Evolutionary conservation across 495 filamentous ascomycete genomes (phyloP), one percentile per base, ranked within the genome.

Genomic region (Niebla homalea): DNA sequence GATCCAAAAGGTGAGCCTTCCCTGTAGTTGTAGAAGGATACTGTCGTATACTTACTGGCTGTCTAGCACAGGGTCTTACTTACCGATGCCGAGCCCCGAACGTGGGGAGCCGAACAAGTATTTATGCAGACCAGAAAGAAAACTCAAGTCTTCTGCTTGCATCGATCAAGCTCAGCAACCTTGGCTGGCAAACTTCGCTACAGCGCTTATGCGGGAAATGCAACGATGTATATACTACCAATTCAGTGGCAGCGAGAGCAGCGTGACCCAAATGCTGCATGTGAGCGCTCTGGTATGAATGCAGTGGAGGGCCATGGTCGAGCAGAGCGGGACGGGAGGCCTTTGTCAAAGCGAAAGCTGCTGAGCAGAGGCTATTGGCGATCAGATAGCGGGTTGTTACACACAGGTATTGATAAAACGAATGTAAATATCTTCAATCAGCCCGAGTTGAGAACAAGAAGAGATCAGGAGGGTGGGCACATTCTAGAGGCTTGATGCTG

Each of bases 191-290:
- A 20, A 39, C 51, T 8, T 56, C 48, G 3, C 29, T 49, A 36
- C 48, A 50, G 42, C 50, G 55, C 14, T 35, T 36, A 3, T 42
- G 46, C 21, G 51, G 55, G 25, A 52, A 52, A 23, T 52, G 50
- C 23, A 52, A 52, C 50, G 50, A 52, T 11, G 26, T 52, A 5
- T 52, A 52, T 36, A 47, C 45, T 14, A 10, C 36, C 4, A 26
- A 36, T 14, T 29, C 21, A 22, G 21, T 11, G 39, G 39, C 16
- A 16, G 16, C 18, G n/a, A 41, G 39, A 32, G 29, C 29, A 8
- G 29, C 29, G 7, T 32, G 14, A 32, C 29, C 7, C 29, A 7
- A 32, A 32, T 32, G 29, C 29, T 7, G 5, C 8, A 11, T 12
- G 7, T 12, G 29, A 5, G 0, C 14, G 29, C 14, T 11, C 29